These are phyloP conservation scores for Euphrasia arctica DNA, from an alignment of 305 asterid genomes.

Conservation along the genomic window DNA sequence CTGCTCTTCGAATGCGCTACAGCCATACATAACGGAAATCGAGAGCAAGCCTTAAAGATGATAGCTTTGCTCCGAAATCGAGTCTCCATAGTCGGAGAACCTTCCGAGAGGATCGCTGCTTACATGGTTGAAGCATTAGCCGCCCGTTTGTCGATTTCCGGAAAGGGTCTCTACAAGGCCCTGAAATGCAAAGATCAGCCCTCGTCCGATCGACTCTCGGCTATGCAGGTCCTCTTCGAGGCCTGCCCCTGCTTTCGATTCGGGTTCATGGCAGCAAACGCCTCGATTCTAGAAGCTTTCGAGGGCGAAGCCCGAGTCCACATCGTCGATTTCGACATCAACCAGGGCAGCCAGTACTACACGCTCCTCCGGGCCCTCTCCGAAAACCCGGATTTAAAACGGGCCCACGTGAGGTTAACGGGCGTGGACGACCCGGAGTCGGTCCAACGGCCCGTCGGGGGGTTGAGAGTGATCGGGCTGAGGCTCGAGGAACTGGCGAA, in stretches of 20 bases:
- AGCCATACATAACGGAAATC: conserved; percentile 57
- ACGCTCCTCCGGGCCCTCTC: conserved; percentile 71
- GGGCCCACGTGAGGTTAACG: conserved; percentile 60
- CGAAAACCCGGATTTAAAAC: conserved; percentile 43
- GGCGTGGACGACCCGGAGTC: conserved; percentile 96
- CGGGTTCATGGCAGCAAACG: conserved; percentile 94
- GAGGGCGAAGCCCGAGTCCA: conserved; percentile 66
- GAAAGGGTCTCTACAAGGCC: conserved; percentile 84
- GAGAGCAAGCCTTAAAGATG: conserved; percentile 50
- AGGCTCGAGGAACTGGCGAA: conserved; percentile 62
- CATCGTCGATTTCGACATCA: conserved; percentile 79
- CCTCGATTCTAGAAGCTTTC: conserved; percentile 73
- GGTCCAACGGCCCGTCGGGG: conserved; percentile 77
- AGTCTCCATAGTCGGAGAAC: conserved; percentile 89
- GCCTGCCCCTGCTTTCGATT: conserved; percentile 92
- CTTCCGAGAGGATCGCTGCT: conserved; percentile 77
- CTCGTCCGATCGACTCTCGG: conserved; percentile 68
- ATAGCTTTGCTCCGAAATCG: conserved; percentile 60
- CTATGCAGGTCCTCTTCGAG: conserved; percentile 95
- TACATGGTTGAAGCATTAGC: conserved; percentile 96
- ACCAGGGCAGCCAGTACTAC: conserved; percentile 96
- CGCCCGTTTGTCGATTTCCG: conserved; percentile 81
- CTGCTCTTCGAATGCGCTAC: conserved; percentile 75
- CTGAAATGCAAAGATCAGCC: conserved; percentile 85
- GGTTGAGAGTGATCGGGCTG: conserved; percentile 61